phyloP scores from a whole-genome alignment of 2,329 filamentous ascomycete species.

The Alternaria gansuensis region DNA sequence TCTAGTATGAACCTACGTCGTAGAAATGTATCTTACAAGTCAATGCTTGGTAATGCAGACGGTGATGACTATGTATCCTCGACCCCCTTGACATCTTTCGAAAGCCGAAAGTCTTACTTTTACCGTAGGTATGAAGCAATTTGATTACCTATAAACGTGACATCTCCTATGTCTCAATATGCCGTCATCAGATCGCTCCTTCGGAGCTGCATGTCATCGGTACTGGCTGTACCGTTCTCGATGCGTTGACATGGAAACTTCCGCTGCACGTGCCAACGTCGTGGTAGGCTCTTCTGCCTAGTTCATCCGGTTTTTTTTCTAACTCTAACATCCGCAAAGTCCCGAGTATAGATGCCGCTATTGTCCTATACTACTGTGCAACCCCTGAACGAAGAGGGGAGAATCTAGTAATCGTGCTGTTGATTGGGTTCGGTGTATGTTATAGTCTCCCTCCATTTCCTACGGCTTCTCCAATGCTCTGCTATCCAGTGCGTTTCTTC shows the following conservation, averaged over 20 bases:
- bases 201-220: neutral
- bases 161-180: neutral
- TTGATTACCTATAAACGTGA: neutral
- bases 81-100: neutral
- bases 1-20: no score
- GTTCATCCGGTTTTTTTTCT: neutral
- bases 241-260: neutral
- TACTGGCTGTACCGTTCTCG: neutral
- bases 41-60: neutral
- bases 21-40: no score
- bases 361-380: constrained; percentile 40
- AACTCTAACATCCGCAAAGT: constrained; percentile 3
- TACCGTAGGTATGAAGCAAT: neutral
- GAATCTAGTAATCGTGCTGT: constrained; percentile 48
- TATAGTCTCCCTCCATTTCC: neutral
- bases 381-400: constrained; percentile 41
- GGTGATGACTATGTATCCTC: neutral
- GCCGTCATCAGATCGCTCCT: constrained; percentile 4
- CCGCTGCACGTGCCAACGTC: constrained; percentile 8
- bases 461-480: neutral
- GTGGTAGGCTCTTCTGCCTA: constrained; percentile 1
- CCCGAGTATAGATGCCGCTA: constrained; percentile 26
- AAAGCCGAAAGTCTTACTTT: constrained; percentile 1
- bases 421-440: constrained; percentile 51
- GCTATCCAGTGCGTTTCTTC: neutral